These are phyloP conservation scores for Cyberlindnera euphorbiiphila DNA, from an alignment of 805 yeast genomes.

Conservation along the genomic window DNA sequence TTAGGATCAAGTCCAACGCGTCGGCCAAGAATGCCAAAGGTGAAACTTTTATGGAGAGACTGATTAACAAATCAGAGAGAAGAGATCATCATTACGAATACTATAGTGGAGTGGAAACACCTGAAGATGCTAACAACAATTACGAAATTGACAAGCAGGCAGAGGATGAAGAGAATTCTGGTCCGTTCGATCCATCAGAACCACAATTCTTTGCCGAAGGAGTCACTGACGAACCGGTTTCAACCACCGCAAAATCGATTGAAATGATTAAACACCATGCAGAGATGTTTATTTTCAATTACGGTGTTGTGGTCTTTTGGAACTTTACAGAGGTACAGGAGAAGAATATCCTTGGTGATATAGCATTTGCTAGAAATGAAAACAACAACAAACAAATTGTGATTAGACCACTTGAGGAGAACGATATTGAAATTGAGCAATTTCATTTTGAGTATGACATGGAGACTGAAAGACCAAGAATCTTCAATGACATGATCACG, in stretches of 20 bases:
- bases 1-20: slow-evolving; percentile 64
- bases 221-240: slow-evolving; percentile 19
- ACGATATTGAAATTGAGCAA: slow-evolving; percentile 89
- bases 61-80: slow-evolving; percentile 78
- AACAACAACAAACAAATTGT: slow-evolving; percentile 49
- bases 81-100: slow-evolving; percentile 91
- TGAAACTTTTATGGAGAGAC: slow-evolving; percentile 58
- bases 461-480: slow-evolving; percentile 61
- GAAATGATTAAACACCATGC: slow-evolving; percentile 49
- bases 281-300: slow-evolving; percentile 83
- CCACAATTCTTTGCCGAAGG: slow-evolving; percentile 79
- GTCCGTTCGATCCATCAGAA: slow-evolving; percentile 84
- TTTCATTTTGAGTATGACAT: slow-evolving; percentile 48
- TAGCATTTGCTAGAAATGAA: slow-evolving; percentile 50
- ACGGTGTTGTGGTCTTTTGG: slow-evolving; percentile 98
- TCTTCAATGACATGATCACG: slow-evolving; percentile 92
- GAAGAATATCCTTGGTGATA: slow-evolving; percentile 87
- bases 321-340: slow-evolving; percentile 91
- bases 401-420: slow-evolving; percentile 73
- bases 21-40: slow-evolving; percentile 38
- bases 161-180: slow-evolving; percentile 30
- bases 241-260: slow-evolving; percentile 16
- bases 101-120: slow-evolving; percentile 69
- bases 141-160: slow-evolving; percentile 34
- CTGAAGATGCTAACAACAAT: slow-evolving; percentile 48